These are phyloP conservation scores for Pecoramyces ruminantium DNA, from an alignment of 192 early-diverging fungal species.

Conservation along the genomic window DNA sequence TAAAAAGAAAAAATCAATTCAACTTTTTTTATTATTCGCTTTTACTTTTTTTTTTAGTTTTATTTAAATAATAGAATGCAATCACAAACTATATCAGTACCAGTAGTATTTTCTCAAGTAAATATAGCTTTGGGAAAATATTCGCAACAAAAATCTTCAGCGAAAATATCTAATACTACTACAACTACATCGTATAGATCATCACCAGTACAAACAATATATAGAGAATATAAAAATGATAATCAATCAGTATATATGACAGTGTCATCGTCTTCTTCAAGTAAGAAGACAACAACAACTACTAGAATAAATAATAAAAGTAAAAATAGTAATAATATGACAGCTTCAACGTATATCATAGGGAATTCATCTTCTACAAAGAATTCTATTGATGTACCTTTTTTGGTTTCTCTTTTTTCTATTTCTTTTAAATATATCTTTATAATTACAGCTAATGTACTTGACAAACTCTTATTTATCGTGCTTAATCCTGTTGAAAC, in stretches of 20 bases:
- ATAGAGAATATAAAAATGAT: neutral
- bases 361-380: neutral
- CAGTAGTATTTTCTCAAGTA: neutral
- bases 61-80: neutral
- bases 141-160: neutral
- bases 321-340: neutral
- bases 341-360: neutral
- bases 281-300: neutral
- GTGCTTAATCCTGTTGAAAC: neutral
- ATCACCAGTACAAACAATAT: neutral
- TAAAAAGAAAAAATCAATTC: too few species aligned
- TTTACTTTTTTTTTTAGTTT: neutral
- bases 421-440: neutral
- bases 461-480: neutral
- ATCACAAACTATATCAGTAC: neutral
- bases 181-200: neutral
- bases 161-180: neutral
- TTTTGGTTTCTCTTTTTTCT: neutral
- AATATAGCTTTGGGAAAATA: neutral
- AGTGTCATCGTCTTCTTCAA: neutral
- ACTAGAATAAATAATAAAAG: neutral
- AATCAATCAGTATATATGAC: neutral
- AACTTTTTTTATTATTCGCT: neutral
- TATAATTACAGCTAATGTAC: neutral
- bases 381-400: neutral